A percentile compares a stretch with the other conserved stretches of the same genome.
phyloP scores from a whole-genome alignment of 2,329 filamentous ascomycete genomes.

The Periconia macrospinosa region DNA sequence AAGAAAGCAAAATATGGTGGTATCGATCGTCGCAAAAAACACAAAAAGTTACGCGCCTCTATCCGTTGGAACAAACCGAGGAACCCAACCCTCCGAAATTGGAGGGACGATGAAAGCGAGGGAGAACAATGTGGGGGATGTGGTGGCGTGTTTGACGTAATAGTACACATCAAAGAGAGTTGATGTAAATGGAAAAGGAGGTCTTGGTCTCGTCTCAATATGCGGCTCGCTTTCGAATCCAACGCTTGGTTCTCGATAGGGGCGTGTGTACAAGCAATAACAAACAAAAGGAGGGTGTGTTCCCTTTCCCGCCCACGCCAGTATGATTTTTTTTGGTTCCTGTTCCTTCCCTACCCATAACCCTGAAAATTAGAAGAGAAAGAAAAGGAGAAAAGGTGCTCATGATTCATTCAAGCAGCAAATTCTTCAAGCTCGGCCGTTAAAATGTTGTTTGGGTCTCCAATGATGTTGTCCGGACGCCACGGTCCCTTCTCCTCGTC shows the following conservation, averaged over 20 bases:
- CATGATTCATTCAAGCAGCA: conserved; percentile 11
- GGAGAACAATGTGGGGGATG: no score
- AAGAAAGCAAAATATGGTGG: background rate
- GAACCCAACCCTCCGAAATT: no score
- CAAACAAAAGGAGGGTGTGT: background rate
- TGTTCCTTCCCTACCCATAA: background rate
- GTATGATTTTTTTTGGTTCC: background rate
- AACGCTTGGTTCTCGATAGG: conserved; percentile 6
- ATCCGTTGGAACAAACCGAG: background rate
- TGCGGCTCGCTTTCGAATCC: conserved; percentile 4
- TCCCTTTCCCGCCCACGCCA: background rate
- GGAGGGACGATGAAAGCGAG: no score
- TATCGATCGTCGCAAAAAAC: background rate
- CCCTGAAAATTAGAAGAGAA: background rate
- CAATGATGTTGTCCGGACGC: conserved; percentile 68
- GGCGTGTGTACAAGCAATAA: background rate
- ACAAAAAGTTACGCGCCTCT: background rate
- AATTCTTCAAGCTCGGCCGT: conserved; percentile 13
- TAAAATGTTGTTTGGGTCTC: conserved; percentile 1
- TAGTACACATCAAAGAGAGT: no score
- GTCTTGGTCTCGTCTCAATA: conserved; percentile 6
- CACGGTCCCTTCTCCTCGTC: conserved; percentile 87
- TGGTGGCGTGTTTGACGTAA: no score
- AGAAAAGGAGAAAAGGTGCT: background rate
- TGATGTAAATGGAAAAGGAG: conserved; percentile 1